These are phyloP conservation scores for Magnolia officinalis DNA, from an alignment of 164 flowering plant species.

Conservation along the genomic window DNA sequence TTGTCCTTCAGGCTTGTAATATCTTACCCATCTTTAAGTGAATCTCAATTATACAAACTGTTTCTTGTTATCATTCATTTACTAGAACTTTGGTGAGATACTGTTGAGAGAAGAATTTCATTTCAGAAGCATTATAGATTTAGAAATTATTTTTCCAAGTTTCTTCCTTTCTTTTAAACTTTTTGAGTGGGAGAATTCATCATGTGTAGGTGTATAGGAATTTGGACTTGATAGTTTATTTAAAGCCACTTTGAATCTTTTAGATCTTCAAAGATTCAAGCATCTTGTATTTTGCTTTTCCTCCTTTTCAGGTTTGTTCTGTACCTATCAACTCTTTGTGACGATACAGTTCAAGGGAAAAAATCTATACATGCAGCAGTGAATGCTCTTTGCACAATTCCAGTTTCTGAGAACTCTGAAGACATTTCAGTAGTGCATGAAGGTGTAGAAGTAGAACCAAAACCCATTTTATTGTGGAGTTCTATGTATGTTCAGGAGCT, in stretches of 20 bases:
- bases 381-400: slow-evolving; percentile 36
- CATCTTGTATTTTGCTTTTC: background rate
- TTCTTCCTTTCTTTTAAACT: background rate
- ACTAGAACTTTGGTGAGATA: too few relatives aligned
- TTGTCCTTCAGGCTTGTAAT: slow-evolving; percentile 85
- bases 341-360: slow-evolving; percentile 58
- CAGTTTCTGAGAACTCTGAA: slow-evolving; percentile 31
- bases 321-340: slow-evolving; percentile 61
- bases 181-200: background rate
- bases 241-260: background rate
- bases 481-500: slow-evolving; percentile 67
- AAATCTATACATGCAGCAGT: slow-evolving; percentile 50
- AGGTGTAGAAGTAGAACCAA: slow-evolving; percentile 25
- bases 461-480: slow-evolving; percentile 68
- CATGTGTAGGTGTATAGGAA: background rate
- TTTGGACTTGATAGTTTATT: background rate
- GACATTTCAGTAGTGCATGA: slow-evolving; percentile 21
- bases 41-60: background rate
- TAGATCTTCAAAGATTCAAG: background rate
- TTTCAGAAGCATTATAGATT: background rate
- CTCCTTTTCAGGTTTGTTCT: slow-evolving; percentile 61
- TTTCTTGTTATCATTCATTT: background rate
- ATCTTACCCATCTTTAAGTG: slow-evolving; percentile 4
- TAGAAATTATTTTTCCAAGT: background rate
- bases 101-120: background rate